These are phyloP conservation scores for Penicillium sp. DNA, from an alignment of 2,329 filamentous ascomycete species.

Conservation along the genomic window DNA sequence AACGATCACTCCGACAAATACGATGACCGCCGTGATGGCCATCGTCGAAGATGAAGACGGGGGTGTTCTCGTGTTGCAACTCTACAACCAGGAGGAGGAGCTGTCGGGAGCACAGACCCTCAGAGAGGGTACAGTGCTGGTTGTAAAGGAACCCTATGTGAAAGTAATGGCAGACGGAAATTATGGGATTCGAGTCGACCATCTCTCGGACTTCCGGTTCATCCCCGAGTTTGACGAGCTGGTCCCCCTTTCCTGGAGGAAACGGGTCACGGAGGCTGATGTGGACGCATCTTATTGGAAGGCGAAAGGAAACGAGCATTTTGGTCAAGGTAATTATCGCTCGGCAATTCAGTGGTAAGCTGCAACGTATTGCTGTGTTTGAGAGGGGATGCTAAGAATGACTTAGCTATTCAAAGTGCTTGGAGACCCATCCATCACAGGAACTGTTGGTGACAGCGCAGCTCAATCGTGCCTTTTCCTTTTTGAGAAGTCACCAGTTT, in stretches of 20 bases:
- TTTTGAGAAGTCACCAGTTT: conserved; percentile 30
- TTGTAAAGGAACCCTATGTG: conserved; percentile 56
- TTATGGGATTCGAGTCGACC: conserved; percentile 52
- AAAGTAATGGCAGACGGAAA: conserved; percentile 39
- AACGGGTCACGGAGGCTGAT: background rate
- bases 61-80: conserved; percentile 36
- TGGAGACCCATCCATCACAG: conserved; percentile 31
- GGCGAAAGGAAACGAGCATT: conserved; percentile 35
- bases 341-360: conserved; percentile 29
- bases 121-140: conserved; percentile 31
- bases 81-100: conserved; percentile 43
- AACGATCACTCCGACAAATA: conserved; percentile 29
- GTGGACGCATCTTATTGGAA: conserved; percentile 8
- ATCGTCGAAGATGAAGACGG: conserved; percentile 43
- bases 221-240: conserved; percentile 37
- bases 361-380: background rate
- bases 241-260: conserved; percentile 42
- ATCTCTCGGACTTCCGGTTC: conserved; percentile 49
- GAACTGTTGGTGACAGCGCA: conserved; percentile 35
- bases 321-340: conserved; percentile 11
- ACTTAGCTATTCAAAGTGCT: conserved; percentile 39
- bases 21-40: conserved; percentile 33
- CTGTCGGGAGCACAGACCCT: conserved; percentile 37
- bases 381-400: conserved; percentile 3
- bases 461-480: conserved; percentile 39